Percentiles rank a stretch among this genome's conserved stretches.
Conservation (phyloP, 2,329 filamentous ascomycete genomes). For the Sporothrix schenckii region DNA sequence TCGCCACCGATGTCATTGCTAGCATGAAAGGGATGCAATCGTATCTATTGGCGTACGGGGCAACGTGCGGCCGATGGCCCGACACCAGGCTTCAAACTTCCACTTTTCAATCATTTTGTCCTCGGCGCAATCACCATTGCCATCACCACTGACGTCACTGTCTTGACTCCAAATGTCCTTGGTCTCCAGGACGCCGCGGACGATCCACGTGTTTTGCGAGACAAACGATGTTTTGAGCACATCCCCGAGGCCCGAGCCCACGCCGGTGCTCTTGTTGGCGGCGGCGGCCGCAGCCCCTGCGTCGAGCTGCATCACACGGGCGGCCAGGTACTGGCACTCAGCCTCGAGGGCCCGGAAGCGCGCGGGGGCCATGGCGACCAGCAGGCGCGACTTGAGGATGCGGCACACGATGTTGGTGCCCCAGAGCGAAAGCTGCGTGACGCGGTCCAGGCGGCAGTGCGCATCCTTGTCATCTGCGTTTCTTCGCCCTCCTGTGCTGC, state of each 20-base stretch:
- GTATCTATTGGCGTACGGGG: background rate
- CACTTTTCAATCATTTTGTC: conserved; percentile 22
- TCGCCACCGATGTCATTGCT: background rate
- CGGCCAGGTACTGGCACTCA: conserved; percentile 16
- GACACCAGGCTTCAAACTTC: conserved; percentile 23
- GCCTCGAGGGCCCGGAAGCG: background rate
- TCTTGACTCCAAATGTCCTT: background rate
- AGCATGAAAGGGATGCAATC: too few species aligned
- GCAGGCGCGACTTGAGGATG: conserved; percentile 16
- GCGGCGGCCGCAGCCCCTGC: background rate
- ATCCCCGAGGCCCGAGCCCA: background rate
- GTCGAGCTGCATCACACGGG: background rate
- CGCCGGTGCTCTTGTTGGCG: too few species aligned
- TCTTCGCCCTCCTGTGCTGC: background rate
- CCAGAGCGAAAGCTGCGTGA: conserved; percentile 18
- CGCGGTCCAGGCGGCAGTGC: background rate
- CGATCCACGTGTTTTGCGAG: conserved; percentile 21
- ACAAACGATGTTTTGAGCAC: conserved; percentile 1
- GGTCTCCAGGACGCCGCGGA: background rate
- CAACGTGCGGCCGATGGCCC: conserved; percentile 18
- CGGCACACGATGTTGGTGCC: conserved; percentile 22
- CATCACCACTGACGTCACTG: background rate
- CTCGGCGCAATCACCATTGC: background rate
- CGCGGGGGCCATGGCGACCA: conserved; percentile 11
- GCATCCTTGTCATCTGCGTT: too few species aligned